Evolutionary conservation across 2,329 filamentous ascomycete genomes (phyloP).

Genomic region (Hysterium pulicare): DNA sequence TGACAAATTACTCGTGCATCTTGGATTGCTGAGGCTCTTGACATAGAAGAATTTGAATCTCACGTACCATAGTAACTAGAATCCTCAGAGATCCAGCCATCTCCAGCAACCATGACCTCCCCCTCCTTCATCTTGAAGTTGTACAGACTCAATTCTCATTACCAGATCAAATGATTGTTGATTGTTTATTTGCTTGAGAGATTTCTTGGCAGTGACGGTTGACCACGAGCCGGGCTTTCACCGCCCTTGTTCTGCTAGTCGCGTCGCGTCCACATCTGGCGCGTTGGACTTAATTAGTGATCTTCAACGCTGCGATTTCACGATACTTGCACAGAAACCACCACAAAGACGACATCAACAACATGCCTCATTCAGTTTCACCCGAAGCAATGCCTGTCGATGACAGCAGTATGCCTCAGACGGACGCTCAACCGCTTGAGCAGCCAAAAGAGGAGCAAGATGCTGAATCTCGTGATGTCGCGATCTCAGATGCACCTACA

Average conservation of each 20-base stretch:
- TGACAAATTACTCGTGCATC: too few species aligned
- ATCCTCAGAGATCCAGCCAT: slow-evolving; percentile 41
- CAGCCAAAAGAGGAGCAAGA: slow-evolving; percentile 22
- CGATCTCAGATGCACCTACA: slow-evolving; percentile 29
- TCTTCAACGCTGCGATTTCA: background rate
- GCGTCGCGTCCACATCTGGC: slow-evolving; percentile 3
- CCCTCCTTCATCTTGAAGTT: slow-evolving; percentile 16
- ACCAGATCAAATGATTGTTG: background rate
- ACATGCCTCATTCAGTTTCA: slow-evolving; percentile 48
- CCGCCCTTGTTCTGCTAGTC: slow-evolving; percentile 2
- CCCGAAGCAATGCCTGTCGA: slow-evolving; percentile 38
- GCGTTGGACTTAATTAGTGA: too few species aligned
- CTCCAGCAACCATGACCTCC: slow-evolving; percentile 25
- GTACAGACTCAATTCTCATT: background rate
- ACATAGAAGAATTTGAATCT: background rate
- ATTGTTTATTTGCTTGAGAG: background rate
- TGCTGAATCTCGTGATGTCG: slow-evolving; percentile 21
- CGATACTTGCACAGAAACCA: background rate
- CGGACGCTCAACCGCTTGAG: slow-evolving; percentile 10
- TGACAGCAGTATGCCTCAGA: slow-evolving; percentile 42
- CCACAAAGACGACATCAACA: too few species aligned
- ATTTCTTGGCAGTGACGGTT: background rate
- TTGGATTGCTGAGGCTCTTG: too few species aligned
- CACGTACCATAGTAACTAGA: slow-evolving; percentile 45
- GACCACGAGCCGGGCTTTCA: background rate